These are phyloP conservation scores for Suillus ampliporus DNA, from an alignment of 768 basidiomycete species.

Conservation along the genomic window DNA sequence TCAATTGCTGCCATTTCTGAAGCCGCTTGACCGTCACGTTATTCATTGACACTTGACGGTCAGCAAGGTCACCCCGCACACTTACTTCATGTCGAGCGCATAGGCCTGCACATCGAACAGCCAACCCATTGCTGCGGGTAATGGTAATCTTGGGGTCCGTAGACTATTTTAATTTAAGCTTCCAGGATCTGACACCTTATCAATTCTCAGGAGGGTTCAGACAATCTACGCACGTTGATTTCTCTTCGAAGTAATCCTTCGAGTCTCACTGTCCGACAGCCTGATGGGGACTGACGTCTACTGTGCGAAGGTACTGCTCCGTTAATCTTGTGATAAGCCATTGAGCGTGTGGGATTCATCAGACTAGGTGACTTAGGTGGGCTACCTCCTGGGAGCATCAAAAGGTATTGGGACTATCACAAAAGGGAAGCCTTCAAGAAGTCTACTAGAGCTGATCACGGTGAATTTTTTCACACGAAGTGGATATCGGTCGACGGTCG, in stretches of 20 bases:
- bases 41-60: not conserved
- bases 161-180: not conserved
- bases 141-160: not conserved
- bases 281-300: not conserved
- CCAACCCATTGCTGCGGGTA: not conserved
- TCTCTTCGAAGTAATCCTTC: not conserved
- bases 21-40: not conserved
- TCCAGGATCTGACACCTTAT: not conserved
- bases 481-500: too few species aligned
- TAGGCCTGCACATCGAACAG: not conserved
- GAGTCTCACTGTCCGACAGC: not conserved
- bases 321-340: not conserved
- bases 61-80: not conserved
- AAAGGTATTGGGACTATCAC: not conserved
- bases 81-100: not conserved
- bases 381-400: not conserved
- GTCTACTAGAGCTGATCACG: too few species aligned
- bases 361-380: not conserved
- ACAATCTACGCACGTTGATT: not conserved
- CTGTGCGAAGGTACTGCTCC: not conserved
- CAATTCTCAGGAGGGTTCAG: conserved; percentile 1
- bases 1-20: not conserved
- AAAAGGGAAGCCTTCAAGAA: conserved; percentile 5
- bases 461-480: too few species aligned
- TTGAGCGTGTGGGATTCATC: not conserved